Evolutionary conservation across 345 rosid species (phyloP), one percentile per base, ranked within the genome.

Genomic region (Hibiscus trionum): DNA sequence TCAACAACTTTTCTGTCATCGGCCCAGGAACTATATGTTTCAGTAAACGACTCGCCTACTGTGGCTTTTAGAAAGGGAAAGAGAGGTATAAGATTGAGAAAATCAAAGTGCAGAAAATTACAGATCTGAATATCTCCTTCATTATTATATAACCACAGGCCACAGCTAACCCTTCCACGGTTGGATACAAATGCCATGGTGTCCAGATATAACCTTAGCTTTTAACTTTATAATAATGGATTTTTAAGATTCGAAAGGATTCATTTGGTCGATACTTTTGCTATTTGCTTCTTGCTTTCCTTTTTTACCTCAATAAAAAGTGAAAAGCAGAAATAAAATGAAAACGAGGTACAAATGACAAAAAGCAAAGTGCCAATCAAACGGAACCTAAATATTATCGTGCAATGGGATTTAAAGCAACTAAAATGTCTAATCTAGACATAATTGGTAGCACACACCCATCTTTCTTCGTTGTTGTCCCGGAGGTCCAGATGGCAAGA

Each of bases 401-500:
- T 11, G 46, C 21, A 69, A 52, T 16, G 26, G 47, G 64, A 61
- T 42, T 56, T 42, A 57, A 33, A 35, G 27, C 74, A 80, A 59
- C 53, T 60, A 8, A 26, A 74, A 44, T 53, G 46, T 42, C 63
- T 46, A 2, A 17, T 17, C 59, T 35, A 57, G 14, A 71, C 26
- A 52, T 49, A 58, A 63, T 66, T 46, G 71, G 35, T 16, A 72
- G 71, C 72, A 77, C 80, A 44, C 42, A 94, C 98, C 98, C 83
- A 86, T 64, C 79, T 88, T 90, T 80, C 93, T 85, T 39, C 91
- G 84, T 70, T 83, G 95, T 73, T 90, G 97, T 46, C 92, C 97
- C 0, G 87, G 78, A 67, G 90, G 86, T 73, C 89, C 97, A 77
- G 93, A 80, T 52, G 93, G 91, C 73, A 88, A 80, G 57, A 88